Base-by-base conservation (phyloP, 768 basidiomycete genomes). In the Leucosporidium creatinivorum region DNA sequence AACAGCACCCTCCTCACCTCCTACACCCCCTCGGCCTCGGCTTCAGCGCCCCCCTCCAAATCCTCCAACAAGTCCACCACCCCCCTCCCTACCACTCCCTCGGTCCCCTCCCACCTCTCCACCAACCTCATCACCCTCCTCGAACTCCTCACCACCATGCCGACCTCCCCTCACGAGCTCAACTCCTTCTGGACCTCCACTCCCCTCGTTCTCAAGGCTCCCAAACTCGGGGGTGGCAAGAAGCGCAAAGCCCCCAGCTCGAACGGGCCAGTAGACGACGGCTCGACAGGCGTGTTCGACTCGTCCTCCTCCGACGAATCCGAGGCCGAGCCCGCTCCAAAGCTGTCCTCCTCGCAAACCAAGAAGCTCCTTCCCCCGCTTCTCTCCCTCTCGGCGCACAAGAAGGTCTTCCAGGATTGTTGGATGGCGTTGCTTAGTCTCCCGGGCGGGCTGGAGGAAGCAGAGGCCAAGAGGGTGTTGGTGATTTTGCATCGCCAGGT, bases 401-500 rank as follows among this genome's bases (percentile, higher is more conserved):
- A 84, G 13, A 87, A 87, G 0, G 86, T 89, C 4, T 92, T 93
- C 76, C 89, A 89, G 10, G 82, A 85, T 17, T 81, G 85, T n/a
- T 93, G 91, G 91, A 81, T 91, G 12, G 80, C 82, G 1, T 80
- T 93, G 15, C 79, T 93, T 7, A 81, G 17, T 75, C 77, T 48
- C 70, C 80, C 13, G 4, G 33, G 33, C 5, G 33, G 33, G 73
- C 48, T 65, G 66, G 4, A 75, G 10, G 80, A 79, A 67, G 70
- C 73, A 4, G 77, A 78, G 62, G 77, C 77, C 81, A 85, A 21
- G 81, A 82, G 28, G 81, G 87, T 56, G 84, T 83, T 94, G 68
- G 86, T 86, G 73, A 81, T 93, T 36, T 85, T 94, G 82, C 91
- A 94, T 77, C 81, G 85, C 18, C 85, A 87, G 8, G 87, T 93